Base-by-base conservation (phyloP, 441 rosid species). In the Melastoma candidum region DNA sequence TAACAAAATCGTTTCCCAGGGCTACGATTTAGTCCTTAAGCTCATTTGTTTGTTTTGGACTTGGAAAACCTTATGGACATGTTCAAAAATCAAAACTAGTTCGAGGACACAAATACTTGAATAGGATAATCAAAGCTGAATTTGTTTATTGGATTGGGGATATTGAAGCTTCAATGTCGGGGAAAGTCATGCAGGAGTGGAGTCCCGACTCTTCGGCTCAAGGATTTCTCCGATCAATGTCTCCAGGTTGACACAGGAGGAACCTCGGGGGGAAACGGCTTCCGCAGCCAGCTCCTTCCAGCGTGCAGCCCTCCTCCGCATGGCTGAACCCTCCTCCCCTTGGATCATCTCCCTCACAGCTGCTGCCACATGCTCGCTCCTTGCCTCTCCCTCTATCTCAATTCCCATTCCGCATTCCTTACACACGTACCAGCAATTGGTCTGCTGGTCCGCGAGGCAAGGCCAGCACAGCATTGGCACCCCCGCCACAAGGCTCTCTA, bases 381-480 rank as follows among this genome's bases (percentile, higher is more conserved):
- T 26, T 11, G 17, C 43, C 1, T 56, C 24, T 2, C 13, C 2
- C 49, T 46, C 36, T 12, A 44, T 46, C 48, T 11, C 48, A 48
- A 55, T 11, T 8, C 59, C 59, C 10, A 44, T 44, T 8, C 49
- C 59, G 49, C 59, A 55, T 2, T 22, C 1, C 12, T 8, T 0
- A 12, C 17, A 22, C 12, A 55, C 22, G 4, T 44, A 25, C n/a
- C 49, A 4, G 39, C 36, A 44, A 45, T 55, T 55, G 12, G 49
- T 55, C 7, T 29, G 46, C 26, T 55, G 59, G 12, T 55, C 59
- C 7, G 11, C 59, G 12, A 10, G 9, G 0, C 11, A 0, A 44
- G 59, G 59, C 29, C 49, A 55, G 32, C 49, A 55, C 4, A 55
- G 49, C 25, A 55, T 39, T 10, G 49, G 59, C 7, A 55, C 59